Conservation (phyloP, 2,329 filamentous ascomycete species). For the Aspergillus intermedius region DNA sequence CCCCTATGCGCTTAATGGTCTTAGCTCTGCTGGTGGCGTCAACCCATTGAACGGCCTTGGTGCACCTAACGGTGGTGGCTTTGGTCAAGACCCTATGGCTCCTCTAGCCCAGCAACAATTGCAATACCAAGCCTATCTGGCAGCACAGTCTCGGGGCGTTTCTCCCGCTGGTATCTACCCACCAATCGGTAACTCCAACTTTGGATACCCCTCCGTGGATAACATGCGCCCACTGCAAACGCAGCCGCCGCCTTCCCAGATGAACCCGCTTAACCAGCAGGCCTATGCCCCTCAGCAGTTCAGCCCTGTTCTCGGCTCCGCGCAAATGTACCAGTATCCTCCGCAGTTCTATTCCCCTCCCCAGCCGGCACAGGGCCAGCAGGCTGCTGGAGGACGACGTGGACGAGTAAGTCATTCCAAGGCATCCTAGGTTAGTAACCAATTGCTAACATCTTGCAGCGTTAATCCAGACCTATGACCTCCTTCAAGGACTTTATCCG, state of each 20-base stretch:
- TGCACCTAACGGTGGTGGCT: conserved; percentile 26
- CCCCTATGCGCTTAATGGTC: conserved; percentile 29
- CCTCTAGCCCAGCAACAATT: conserved; percentile 45
- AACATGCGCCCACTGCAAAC: conserved; percentile 36
- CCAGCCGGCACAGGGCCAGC: conserved; percentile 40
- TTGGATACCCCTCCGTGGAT: conserved; percentile 39
- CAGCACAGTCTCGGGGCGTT: conserved; percentile 39
- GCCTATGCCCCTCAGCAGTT: conserved; percentile 41
- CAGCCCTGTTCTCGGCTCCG: conserved; percentile 38
- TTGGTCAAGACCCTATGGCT: conserved; percentile 31
- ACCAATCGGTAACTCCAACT: conserved; percentile 38
- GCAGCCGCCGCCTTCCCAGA: conserved; percentile 29
- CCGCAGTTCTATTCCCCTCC: conserved; percentile 44
- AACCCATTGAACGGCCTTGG: conserved; percentile 24
- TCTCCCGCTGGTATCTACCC: conserved; percentile 42
- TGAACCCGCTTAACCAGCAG: conserved; percentile 40
- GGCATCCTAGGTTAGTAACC: not conserved
- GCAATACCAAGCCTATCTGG: conserved; percentile 53
- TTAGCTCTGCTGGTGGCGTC: conserved; percentile 13
- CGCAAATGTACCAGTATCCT: conserved; percentile 48
- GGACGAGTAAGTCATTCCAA: conserved; percentile 44
- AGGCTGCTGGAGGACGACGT: conserved; percentile 45
- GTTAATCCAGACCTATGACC: conserved; percentile 24
- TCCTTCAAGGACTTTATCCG: conserved; percentile 14
- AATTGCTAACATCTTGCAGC: conserved; percentile 19